Evolutionary conservation across 2,329 filamentous ascomycete genomes (phyloP).

Genomic region (Dothideomycetes sp.): DNA sequence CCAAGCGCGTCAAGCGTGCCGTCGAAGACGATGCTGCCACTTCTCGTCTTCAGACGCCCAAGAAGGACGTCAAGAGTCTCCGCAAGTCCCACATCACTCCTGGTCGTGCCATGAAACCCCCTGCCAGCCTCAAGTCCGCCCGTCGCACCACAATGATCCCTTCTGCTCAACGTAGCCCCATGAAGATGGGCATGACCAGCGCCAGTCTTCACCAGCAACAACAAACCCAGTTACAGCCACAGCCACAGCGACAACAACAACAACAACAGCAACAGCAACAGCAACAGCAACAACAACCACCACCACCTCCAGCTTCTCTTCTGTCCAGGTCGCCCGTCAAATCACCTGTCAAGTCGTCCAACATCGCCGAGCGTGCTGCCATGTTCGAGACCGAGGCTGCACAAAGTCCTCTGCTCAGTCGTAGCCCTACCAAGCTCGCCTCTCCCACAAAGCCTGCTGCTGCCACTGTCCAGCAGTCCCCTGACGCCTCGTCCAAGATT

Average conservation of each 20-base stretch:
- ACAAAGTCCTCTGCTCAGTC: slow-evolving; percentile 21
- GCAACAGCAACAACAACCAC: too few species aligned
- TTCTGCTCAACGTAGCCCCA: slow-evolving; percentile 19
- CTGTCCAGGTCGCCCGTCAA: slow-evolving; percentile 14
- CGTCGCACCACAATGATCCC: slow-evolving; percentile 28
- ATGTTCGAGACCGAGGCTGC: slow-evolving; percentile 10
- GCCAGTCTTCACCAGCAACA: slow-evolving; percentile 10
- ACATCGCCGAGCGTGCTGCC: slow-evolving; percentile 11
- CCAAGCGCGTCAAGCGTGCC: slow-evolving; percentile 59
- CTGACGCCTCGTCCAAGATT: slow-evolving; percentile 17
- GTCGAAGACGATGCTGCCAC: slow-evolving; percentile 61
- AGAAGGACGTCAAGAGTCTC: slow-evolving; percentile 29
- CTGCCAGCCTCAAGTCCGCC: slow-evolving; percentile 41
- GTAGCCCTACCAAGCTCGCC: slow-evolving; percentile 19
- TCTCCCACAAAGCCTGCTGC: slow-evolving; percentile 16
- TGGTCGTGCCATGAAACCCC: slow-evolving; percentile 1
- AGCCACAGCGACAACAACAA: slow-evolving; percentile 4
- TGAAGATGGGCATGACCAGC: slow-evolving; percentile 15
- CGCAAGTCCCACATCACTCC: not conserved
- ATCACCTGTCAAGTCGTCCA: slow-evolving; percentile 15
- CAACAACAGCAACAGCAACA: slow-evolving; percentile 1
- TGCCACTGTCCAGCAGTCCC: slow-evolving; percentile 9
- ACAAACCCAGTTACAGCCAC: slow-evolving; percentile 13
- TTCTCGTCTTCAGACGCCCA: slow-evolving; percentile 47
- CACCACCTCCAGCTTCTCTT: too few species aligned